A percentile compares a stretch with the other conserved stretches of the same genome.
These are phyloP conservation scores for Cryptococcus amylolentus DNA, from an alignment of 1,284 basidiomycete species.

Conservation along the genomic window DNA sequence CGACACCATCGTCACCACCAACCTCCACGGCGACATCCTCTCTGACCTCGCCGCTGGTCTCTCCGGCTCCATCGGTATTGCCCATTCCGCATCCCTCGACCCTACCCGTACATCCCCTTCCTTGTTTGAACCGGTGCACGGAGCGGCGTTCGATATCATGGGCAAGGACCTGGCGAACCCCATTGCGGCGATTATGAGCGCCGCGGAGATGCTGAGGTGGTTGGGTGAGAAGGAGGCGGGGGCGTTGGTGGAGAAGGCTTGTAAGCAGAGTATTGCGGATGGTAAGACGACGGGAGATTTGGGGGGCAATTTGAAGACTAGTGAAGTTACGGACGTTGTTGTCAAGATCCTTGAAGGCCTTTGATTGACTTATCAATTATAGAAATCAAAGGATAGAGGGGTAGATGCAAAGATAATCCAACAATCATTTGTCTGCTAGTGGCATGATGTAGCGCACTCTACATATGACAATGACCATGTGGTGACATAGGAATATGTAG, in stretches of 20 bases:
- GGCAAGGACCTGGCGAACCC: conserved; percentile 36
- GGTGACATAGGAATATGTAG: no score
- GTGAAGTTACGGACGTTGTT: conserved; percentile 17
- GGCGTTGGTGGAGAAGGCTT: conserved; percentile 53
- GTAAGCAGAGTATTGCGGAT: conserved; percentile 45
- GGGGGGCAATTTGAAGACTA: conserved; percentile 19
- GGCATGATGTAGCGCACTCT: no score
- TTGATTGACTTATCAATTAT: no score
- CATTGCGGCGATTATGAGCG: conserved; percentile 57
- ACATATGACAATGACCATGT: no score
- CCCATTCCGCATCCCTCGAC: conserved; percentile 59
- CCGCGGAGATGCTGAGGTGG: conserved; percentile 58
- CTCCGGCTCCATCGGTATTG: conserved; percentile 60
- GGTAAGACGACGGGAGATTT: conserved; percentile 24
- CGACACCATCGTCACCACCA: conserved; percentile 59
- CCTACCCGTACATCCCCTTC: conserved; percentile 54
- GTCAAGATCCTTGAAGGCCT: conserved; percentile 4
- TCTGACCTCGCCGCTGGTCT: conserved; percentile 60
- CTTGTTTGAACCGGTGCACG: conserved; percentile 38
- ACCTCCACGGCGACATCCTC: conserved; percentile 56
- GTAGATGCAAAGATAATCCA: no score
- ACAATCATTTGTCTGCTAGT: no score
- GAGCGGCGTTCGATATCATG: conserved; percentile 11
- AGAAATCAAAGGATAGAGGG: no score
- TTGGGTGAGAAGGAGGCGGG: conserved; percentile 57